Conservation (phyloP, 164 flowering plant species). For the Akebia trifoliata region DNA sequence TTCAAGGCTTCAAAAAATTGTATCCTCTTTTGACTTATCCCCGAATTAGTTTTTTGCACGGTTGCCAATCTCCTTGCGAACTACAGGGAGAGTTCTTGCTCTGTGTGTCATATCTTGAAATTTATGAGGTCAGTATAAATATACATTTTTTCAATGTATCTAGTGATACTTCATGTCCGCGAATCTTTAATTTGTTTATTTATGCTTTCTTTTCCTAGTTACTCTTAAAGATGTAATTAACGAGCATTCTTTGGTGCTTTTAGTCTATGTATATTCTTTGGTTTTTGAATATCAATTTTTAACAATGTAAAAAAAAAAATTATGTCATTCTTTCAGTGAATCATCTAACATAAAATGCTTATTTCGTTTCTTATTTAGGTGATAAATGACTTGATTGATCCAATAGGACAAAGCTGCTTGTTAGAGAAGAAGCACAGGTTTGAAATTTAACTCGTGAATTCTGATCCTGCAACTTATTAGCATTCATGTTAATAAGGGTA, state of each 20-base stretch:
- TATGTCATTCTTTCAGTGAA: neutral
- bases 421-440: slow-evolving; percentile 99
- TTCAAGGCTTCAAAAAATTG: no score
- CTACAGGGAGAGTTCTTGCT: slow-evolving; percentile 96
- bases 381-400: slow-evolving; percentile 98
- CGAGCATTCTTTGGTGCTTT: neutral
- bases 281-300: neutral
- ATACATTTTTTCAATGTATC: neutral
- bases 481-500: no score
- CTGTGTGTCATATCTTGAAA: slow-evolving; percentile 97
- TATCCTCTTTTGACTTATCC: neutral
- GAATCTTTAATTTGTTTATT: neutral
- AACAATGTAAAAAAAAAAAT: neutral
- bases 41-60: slow-evolving; percentile 40
- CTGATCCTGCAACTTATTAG: no score
- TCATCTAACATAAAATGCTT: neutral
- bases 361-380: slow-evolving; percentile 41
- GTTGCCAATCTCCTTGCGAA: slow-evolving; percentile 49
- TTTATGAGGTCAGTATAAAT: slow-evolving; percentile 73
- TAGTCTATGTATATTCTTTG: neutral
- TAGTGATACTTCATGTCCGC: neutral
- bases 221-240: neutral
- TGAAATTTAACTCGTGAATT: slow-evolving; percentile 3
- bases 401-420: slow-evolving; percentile 96
- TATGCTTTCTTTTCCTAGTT: neutral